Evolutionary conservation across 129 eudicot genomes (phyloP).

Genomic region (Pseudognaphalium luteoalbum): DNA sequence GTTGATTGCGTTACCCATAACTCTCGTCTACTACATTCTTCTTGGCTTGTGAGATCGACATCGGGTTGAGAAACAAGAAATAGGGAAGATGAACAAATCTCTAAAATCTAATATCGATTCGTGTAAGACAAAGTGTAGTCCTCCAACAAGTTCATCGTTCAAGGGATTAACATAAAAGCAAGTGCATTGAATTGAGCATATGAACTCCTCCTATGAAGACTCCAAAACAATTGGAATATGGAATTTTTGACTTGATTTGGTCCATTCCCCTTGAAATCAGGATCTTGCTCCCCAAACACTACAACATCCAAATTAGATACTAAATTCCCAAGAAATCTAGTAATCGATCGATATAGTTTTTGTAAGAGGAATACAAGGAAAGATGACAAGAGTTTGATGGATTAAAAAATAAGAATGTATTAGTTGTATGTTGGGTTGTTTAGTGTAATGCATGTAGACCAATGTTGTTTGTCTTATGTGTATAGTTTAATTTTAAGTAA

Average conservation of each 20-base stretch:
- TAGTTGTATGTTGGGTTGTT: slow-evolving; percentile 31
- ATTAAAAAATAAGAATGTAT: slow-evolving; percentile 9
- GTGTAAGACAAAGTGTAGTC: slow-evolving; percentile 18
- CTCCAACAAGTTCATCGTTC: slow-evolving; percentile 17
- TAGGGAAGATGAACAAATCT: slow-evolving; percentile 10
- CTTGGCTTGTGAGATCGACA: slow-evolving; percentile 58
- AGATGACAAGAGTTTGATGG: slow-evolving; percentile 20
- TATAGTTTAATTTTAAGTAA: slow-evolving; percentile 15
- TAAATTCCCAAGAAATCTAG: slow-evolving; percentile 19
- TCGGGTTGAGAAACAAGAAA: not conserved
- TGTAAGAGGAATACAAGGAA: slow-evolving; percentile 34
- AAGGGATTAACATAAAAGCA: slow-evolving; percentile 15
- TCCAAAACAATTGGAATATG: slow-evolving; percentile 30
- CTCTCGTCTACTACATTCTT: slow-evolving; percentile 81
- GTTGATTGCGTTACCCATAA: slow-evolving; percentile 90
- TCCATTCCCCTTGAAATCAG: slow-evolving; percentile 30
- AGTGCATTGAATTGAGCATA: slow-evolving; percentile 18
- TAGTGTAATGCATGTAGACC: slow-evolving; percentile 16
- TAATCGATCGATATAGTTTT: slow-evolving; percentile 13
- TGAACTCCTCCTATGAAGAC: slow-evolving; percentile 24
- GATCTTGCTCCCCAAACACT: slow-evolving; percentile 35
- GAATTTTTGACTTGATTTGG: slow-evolving; percentile 30
- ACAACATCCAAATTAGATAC: slow-evolving; percentile 23
- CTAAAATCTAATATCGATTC: not conserved
- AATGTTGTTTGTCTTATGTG: slow-evolving; percentile 20